Conservation (phyloP, 345 rosid genomes). For the Salix suchowensis region DNA sequence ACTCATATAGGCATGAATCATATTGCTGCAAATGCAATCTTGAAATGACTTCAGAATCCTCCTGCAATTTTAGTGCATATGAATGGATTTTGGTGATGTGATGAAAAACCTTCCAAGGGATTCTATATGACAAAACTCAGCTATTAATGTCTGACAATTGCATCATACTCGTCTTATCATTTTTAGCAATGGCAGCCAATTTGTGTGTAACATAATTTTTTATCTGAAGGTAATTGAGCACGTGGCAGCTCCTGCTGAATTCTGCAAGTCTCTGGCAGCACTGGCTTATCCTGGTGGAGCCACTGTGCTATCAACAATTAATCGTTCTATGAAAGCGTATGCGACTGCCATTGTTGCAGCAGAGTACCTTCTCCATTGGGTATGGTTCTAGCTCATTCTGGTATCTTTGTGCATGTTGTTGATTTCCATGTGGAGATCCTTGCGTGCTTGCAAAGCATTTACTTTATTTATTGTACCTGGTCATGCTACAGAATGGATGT, state of each 20-base stretch:
- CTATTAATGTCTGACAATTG: background rate
- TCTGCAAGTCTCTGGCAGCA: conserved; percentile 80
- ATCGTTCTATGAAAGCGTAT: conserved; percentile 83
- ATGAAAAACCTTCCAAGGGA: background rate
- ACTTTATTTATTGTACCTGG: background rate
- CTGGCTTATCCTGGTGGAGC: conserved; percentile 67
- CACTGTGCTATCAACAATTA: conserved; percentile 68
- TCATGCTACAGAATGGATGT: background rate
- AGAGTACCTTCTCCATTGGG: conserved; percentile 87
- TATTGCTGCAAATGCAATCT: background rate
- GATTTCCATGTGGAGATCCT: background rate
- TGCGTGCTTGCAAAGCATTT: background rate
- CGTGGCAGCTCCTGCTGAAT: conserved; percentile 83
- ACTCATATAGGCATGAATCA: background rate
- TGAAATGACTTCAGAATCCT: background rate
- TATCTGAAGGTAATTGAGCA: conserved; percentile 73
- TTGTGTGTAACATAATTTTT: background rate
- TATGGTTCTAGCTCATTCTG: conserved; percentile 19
- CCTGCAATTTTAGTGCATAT: background rate
- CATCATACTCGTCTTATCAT: background rate
- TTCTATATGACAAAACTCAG: background rate
- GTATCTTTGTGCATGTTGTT: background rate
- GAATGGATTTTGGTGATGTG: background rate
- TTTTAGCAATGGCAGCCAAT: background rate
- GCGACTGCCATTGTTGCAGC: conserved; percentile 83